Evolutionary conservation across 768 basidiomycete species (phyloP), one percentile per base, ranked within the genome.

Genomic region (Tylopilus felleus): DNA sequence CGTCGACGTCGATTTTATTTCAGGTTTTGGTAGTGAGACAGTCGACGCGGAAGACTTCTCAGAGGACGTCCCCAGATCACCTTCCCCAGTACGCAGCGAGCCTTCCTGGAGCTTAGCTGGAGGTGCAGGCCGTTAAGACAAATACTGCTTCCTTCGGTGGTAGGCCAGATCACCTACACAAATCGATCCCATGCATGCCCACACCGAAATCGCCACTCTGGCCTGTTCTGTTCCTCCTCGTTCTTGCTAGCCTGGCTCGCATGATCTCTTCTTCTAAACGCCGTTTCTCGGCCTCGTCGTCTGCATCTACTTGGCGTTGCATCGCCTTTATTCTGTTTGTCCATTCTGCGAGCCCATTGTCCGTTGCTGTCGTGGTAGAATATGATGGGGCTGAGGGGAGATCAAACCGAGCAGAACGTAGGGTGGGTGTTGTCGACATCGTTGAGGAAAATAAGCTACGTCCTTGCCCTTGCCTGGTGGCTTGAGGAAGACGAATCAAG

Each of bases 251-350:
- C 44, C 80, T 64, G 16, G 79, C 77, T 29, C 76, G 71, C 22
- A 65, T 65, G 46, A 92, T 80, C 63, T 80, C 79, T 51, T 79
- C 72, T 62, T 80, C 79, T 2, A 93, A 77, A 51, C 83, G 77
- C 47, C 78, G 80, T 65, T 89, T 82, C 61, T 93, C 90, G 7
- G 77, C 81, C 65, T 89, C 88, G 53, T 90, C 89, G 57, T 90
- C 86, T 14, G 84, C 84, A 57, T 93, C 90, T 23, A 90, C 85
- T 61, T 90, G 87, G 55, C 82, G 80, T 66, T 91, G 90, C 69
- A 92, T 71, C 16, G 82, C 86, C 66, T 85, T 86, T 67, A 93
- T 90, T 74, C 79, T 85, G 70, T 74, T 85, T 14, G 89, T 80
- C 90, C 90, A 92, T 68, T 92, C 88, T 16, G 88, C 78, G n/a